Evolutionary conservation across 352 stramenopile genomes (phyloP).

Genomic region (Phytophthora constricta): DNA sequence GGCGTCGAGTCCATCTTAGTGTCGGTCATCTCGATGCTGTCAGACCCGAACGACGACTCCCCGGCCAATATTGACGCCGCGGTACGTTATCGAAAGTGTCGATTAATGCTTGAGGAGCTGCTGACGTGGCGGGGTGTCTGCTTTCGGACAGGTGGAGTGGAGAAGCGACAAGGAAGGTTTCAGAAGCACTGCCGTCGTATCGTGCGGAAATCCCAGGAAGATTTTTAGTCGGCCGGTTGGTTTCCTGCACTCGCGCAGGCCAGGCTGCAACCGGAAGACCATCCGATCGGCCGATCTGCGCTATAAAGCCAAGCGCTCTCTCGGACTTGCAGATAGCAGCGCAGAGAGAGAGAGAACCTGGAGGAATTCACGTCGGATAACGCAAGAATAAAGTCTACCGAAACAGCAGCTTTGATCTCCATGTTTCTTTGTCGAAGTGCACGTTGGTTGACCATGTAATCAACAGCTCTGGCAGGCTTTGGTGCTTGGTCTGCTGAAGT

Average conservation of each 20-base stretch:
- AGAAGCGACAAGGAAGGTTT: slow-evolving; percentile 93
- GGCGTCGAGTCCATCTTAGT: slow-evolving; percentile 96
- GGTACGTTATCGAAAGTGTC: slow-evolving; percentile 63
- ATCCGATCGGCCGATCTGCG: no score
- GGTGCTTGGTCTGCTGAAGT: no score
- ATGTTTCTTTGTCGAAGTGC: no score
- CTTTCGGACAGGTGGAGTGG: slow-evolving; percentile 78
- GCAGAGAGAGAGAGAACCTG: not conserved
- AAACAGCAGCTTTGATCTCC: no score
- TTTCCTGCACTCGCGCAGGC: not conserved
- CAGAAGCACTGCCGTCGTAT: slow-evolving; percentile 92
- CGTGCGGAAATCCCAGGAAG: slow-evolving; percentile 93
- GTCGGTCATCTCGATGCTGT: slow-evolving; percentile 99
- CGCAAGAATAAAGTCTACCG: not conserved
- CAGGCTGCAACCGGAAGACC: not conserved
- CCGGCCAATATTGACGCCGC: slow-evolving; percentile 99
- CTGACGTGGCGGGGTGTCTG: not conserved
- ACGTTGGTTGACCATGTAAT: no score
- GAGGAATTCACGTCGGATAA: slow-evolving; percentile 36
- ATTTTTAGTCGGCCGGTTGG: slow-evolving; percentile 74
- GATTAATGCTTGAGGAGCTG: slow-evolving; percentile 5
- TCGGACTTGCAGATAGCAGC: slow-evolving; percentile 8
- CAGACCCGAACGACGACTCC: slow-evolving; percentile 99
- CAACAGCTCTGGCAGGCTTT: no score
- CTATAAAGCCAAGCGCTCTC: slow-evolving; percentile 34